Evolutionary conservation across 2,329 filamentous ascomycete species (phyloP), one percentile per base, ranked within the genome.

Genomic region (Fusarium setosum): DNA sequence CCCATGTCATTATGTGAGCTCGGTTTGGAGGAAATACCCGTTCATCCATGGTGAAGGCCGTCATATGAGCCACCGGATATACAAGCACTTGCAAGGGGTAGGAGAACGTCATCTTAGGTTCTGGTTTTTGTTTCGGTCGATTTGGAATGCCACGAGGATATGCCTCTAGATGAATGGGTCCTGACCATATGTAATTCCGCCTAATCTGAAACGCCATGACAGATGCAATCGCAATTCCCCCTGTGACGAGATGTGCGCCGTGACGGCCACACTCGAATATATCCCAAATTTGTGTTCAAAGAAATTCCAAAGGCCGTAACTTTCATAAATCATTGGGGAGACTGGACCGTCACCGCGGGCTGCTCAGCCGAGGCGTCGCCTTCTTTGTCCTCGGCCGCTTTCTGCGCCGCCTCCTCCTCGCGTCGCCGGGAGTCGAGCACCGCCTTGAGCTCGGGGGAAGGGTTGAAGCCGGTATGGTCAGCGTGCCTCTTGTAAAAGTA

Each of bases 401-500:
- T 56, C 56, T 69, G 65, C 61, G 66, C 29, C 6, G 76, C 82
- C 42, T 83, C 80, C n/a, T 81, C 80, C 17, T 81, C 78, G 24
- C 78, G 79, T 73, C 83, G 82, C 72, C 85, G 85, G 18, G 86
- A 87, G 72, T 88, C 85, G 6, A 88, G 73, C 32, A 88, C 84
- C 42, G 82, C 83, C 75, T 86, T 83, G 55, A 88, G 79, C 79
- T 85, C 86, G 4, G 86, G 84, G 15, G 88, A 86, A 1, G 83
- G 86, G 73, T 90, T 89, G 82, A 94, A 97, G 13, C 92, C 92
- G 56, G 90, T 89, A 79, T 97, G 94, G 76, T 97, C 93, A 40
- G 89, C 88, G 81, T 98, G 95, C 78, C 90, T 92, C 83, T 96
- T 96, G 82, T 97, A 97, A 77, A 89, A 90, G 81, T 92, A 94